Conservation (phyloP, 2,329 filamentous ascomycete genomes). For the Colletotrichum echinochloae region DNA sequence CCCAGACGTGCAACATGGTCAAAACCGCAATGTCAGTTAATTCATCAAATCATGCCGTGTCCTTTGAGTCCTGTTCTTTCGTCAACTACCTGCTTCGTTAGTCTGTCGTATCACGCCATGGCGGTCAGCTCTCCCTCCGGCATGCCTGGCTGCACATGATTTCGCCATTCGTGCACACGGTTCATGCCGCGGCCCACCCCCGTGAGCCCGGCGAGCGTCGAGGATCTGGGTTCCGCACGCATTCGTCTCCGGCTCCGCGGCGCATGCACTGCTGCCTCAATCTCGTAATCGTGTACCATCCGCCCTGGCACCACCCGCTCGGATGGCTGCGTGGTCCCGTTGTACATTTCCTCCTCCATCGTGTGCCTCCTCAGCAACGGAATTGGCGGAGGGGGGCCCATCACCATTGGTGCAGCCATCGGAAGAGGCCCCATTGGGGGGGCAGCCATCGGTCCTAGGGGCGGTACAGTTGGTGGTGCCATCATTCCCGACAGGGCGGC, state of each 20-base stretch:
- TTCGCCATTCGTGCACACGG: slow-evolving; percentile 62
- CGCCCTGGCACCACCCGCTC: slow-evolving; percentile 47
- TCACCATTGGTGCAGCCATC: slow-evolving; percentile 32
- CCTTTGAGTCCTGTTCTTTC: slow-evolving; percentile 17
- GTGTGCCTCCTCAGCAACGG: slow-evolving; percentile 54
- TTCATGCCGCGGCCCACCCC: slow-evolving; percentile 59
- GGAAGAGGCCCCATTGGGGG: slow-evolving; percentile 22
- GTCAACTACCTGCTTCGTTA: background rate
- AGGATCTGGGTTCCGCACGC: slow-evolving; percentile 50
- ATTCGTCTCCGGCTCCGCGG: slow-evolving; percentile 46
- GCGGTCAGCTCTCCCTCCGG: slow-evolving; percentile 49
- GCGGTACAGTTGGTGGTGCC: slow-evolving; percentile 42
- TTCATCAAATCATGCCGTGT: slow-evolving; percentile 25
- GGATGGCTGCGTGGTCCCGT: slow-evolving; percentile 47
- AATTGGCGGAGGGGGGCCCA: slow-evolving; percentile 44
- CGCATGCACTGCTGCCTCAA: slow-evolving; percentile 48
- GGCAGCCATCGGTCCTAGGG: slow-evolving; percentile 42
- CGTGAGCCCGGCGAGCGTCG: slow-evolving; percentile 61
- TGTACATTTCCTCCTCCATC: slow-evolving; percentile 56
- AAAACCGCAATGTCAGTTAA: slow-evolving; percentile 10
- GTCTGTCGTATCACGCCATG: slow-evolving; percentile 27
- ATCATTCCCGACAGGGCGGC: slow-evolving; percentile 40
- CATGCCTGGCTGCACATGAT: slow-evolving; percentile 59
- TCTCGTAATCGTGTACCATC: slow-evolving; percentile 49
- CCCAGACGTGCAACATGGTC: slow-evolving; percentile 15